phyloP scores from a whole-genome alignment of 148 eudicot species.

The Rhododendron mucronatum region DNA sequence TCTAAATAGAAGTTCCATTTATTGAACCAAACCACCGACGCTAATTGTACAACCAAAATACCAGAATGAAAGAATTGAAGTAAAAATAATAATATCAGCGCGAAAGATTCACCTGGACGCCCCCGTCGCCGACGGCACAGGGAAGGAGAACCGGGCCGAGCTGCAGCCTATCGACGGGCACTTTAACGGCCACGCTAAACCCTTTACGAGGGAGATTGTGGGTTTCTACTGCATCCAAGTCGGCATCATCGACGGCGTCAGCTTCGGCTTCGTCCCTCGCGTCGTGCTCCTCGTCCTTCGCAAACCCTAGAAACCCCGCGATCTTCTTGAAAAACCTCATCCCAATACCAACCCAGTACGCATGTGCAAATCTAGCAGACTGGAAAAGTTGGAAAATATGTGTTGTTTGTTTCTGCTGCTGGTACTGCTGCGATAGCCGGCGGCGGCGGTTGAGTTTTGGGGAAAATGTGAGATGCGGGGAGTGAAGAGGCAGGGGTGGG shows the following conservation, averaged over 20 bases:
- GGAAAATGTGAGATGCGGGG: background rate
- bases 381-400: background rate
- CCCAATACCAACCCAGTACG: background rate
- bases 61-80: background rate
- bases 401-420: background rate
- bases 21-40: background rate
- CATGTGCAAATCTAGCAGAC: background rate
- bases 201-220: constrained; percentile 56
- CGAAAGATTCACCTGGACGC: constrained; percentile 58
- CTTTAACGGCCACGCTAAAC: constrained; percentile 76
- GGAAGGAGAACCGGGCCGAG: constrained; percentile 64
- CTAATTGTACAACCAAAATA: background rate
- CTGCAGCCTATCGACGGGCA: constrained; percentile 55
- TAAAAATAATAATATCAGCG: background rate
- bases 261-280: constrained; percentile 27
- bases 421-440: background rate
- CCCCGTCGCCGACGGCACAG: constrained; percentile 55
- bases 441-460: background rate
- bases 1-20: background rate
- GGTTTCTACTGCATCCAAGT: constrained; percentile 23
- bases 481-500: background rate
- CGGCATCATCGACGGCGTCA: constrained; percentile 11
- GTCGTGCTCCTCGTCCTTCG: constrained; percentile 42
- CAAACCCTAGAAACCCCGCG: constrained; percentile 57
- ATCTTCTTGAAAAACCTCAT: constrained; percentile 56